Evolutionary conservation across 305 asterid genomes (phyloP), one percentile per base, ranked within the genome.

Genomic region (Caryopteris hybrid): DNA sequence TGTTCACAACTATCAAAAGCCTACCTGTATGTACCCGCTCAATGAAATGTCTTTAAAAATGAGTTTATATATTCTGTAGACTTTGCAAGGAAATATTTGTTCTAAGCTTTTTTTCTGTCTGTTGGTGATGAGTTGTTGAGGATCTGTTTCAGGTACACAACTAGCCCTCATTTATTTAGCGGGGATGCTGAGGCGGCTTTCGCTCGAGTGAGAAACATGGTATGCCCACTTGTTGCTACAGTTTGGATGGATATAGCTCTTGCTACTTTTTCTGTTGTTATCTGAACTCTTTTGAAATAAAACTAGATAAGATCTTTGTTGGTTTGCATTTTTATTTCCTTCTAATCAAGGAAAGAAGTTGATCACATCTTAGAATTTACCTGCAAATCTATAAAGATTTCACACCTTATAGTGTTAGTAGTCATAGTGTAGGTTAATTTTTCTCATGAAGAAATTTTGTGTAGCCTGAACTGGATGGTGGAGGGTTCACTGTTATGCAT

Each of bases 151-250:
- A 94, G 98, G 81, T 94, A 94, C 83, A 91, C 99, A 23, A 91
- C 99, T 66, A 91, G 99, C 80, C 99, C 99, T 21, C 99, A 94
- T 86, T 83, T 94, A 73, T 94, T 94, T 74, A 76, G 78, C 29
- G 95, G 86, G 43, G 96, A 86, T 22, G 96, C 96, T 21, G 97
- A 82, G 78, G 80, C 80, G 66, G 98, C 99, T 36, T 94, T 89
- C 20, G 74, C 92, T 77, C 88, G 96, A 65, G 96, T 91, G 70
- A 89, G 95, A 74, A 75, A 70, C 69, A 86, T 91, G 98, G 99
- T 89, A 67, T n/a, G n/a, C n/a, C n/a, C n/a, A n/a, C n/a, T n/a
- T n/a, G n/a, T n/a, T n/a, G n/a, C n/a, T n/a, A n/a, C n/a, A n/a
- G n/a, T n/a, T n/a, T n/a, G n/a, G n/a, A 59, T 67, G 46, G 48